Percentiles rank a stretch among this genome's conserved stretches.
Evolutionary conservation across 768 basidiomycete species (phyloP).

Genomic region (Suillus plorans): DNA sequence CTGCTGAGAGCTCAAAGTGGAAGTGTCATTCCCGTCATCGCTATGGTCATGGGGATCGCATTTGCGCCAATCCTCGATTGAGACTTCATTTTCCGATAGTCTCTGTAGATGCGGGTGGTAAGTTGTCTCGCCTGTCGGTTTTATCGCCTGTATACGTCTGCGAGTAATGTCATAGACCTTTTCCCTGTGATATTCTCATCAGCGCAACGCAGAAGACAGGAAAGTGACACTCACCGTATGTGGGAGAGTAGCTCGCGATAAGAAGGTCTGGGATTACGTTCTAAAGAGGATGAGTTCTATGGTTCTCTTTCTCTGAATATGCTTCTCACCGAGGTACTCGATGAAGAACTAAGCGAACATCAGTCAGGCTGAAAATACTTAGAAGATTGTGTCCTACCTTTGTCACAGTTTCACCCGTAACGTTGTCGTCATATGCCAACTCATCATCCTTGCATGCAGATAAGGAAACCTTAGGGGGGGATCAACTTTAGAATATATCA

Average conservation of each 20-base stretch:
- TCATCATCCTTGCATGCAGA: slow-evolving; percentile 30
- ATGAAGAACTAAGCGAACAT: background rate
- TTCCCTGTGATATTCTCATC: background rate
- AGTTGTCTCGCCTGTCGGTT: background rate
- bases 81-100: background rate
- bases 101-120: background rate
- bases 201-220: background rate
- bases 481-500: slow-evolving; percentile 1
- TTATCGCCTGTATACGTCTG: background rate
- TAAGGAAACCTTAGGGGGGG: slow-evolving; percentile 22
- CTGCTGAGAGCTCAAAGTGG: background rate
- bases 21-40: background rate
- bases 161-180: background rate
- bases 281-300: background rate
- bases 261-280: background rate
- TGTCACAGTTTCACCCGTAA: slow-evolving; percentile 21
- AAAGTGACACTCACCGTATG: background rate
- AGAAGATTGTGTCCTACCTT: slow-evolving; percentile 11
- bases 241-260: background rate
- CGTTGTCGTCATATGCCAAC: slow-evolving; percentile 21
- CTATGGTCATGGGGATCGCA: too few species aligned
- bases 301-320: background rate
- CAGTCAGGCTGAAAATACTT: background rate
- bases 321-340: background rate
- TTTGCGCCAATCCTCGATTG: background rate